phyloP scores from a whole-genome alignment of 371 early-diverging fungal species.

The Mycotypha africana region DNA sequence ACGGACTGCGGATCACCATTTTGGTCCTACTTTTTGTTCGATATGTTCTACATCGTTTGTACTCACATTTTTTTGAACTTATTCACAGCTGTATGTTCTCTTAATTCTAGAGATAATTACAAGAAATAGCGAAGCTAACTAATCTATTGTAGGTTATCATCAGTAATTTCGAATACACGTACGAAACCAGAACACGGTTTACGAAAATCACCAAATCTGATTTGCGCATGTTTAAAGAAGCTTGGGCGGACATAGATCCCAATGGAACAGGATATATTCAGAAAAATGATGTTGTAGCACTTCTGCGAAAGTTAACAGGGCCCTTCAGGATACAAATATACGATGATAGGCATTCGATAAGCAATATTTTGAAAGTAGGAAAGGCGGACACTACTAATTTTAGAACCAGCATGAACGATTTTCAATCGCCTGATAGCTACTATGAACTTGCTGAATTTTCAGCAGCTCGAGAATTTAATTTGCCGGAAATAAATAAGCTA shows the following conservation, averaged over 20 bases:
- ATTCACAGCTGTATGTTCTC: slow-evolving; percentile 49
- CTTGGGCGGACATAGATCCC: slow-evolving; percentile 55
- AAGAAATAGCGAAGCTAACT: no score
- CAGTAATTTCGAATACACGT: slow-evolving; percentile 57
- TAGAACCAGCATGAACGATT: no score
- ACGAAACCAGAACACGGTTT: slow-evolving; percentile 50
- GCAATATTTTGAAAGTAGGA: slow-evolving; percentile 1
- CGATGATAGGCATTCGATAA: slow-evolving; percentile 21
- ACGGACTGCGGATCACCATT: slow-evolving; percentile 48
- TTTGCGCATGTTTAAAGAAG: slow-evolving; percentile 50
- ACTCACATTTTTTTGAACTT: slow-evolving; percentile 57
- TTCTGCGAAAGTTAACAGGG: slow-evolving; percentile 40
- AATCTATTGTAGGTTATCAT: slow-evolving; percentile 36
- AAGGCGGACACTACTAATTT: no score
- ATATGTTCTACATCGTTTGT: slow-evolving; percentile 51
- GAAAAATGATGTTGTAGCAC: slow-evolving; percentile 39
- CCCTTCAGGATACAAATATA: slow-evolving; percentile 45
- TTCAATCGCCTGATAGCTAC: no score
- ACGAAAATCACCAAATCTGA: slow-evolving; percentile 51
- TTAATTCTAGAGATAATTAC: background rate
- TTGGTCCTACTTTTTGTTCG: slow-evolving; percentile 52
- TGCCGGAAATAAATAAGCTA: slow-evolving; percentile 17
- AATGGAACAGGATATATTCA: slow-evolving; percentile 49
- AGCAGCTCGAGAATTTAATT: slow-evolving; percentile 15
- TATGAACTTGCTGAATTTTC: no score